Evolutionary conservation across 192 early-diverging fungal species (phyloP), one percentile per base, ranked within the genome.

Genomic region (Radiomyces spectabilis): DNA sequence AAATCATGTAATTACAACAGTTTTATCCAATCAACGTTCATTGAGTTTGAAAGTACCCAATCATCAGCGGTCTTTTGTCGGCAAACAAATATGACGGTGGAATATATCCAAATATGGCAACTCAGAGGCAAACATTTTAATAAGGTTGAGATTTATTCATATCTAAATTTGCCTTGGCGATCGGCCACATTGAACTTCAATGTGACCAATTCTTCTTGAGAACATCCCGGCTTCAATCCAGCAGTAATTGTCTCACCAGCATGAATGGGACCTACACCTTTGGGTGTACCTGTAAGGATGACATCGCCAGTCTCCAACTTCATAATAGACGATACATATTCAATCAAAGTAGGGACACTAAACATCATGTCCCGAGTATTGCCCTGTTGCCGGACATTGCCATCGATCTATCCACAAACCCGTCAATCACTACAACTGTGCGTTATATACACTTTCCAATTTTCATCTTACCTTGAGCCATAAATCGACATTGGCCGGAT

Each of bases 211-310:
- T 57, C 50, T n/a, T 48, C 45, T 1, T 41, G 35, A 21, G 45
- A 51, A 33, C 31, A 12, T 6, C 31, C 51, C 24, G 47, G 51
- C 25, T 50, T 53, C 57, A 66, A 40, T 2, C 87, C 88, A 24
- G 82, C 89, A 41, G 76, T 83, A 21, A 97, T 69, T 24, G 72
- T 74, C 50, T 94, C 79, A 15, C 92, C 93, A 16, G 84, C 63
- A 18, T 53, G 24, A 42, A 98, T 82, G 3, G 81, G 83, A 5
- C 92, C 93, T 21, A 95, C 95, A 18, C 95, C 95, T 34, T 76
- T 66, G 18, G 95, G 95, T 21, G 94, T 97, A 68, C 88, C 92
- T 4, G 95, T 96, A 31, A 98, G 73, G 29, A 98, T 75, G 12
- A 95, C 71, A 69, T 98, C 95, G 10, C 93, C 95, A 13, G 73